Evolutionary conservation across 305 asterid species (phyloP).

Genomic region (Andrographis paniculata): DNA sequence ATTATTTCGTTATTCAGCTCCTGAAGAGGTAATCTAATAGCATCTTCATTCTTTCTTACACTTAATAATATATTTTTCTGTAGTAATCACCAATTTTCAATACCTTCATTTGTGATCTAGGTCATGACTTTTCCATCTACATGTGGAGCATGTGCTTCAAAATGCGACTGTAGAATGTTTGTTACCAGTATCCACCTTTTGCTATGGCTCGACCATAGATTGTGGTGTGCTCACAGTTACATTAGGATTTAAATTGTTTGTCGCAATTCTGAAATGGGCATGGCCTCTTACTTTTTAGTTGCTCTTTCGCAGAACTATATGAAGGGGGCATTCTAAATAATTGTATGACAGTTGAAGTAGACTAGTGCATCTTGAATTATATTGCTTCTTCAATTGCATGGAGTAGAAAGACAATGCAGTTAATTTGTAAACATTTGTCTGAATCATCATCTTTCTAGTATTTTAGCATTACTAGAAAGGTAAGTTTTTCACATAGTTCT

Average conservation of each 20-base stretch:
- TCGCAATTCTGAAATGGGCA: too few relatives aligned
- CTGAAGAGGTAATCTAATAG: conserved; percentile 64
- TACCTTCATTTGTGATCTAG: conserved; percentile 26
- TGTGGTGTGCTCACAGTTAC: too few relatives aligned
- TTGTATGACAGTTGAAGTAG: too few relatives aligned
- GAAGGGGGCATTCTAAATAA: too few relatives aligned
- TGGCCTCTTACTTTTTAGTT: too few relatives aligned
- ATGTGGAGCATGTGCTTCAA: conserved; percentile 73
- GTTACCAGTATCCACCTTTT: conserved; percentile 76
- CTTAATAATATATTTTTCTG: not conserved
- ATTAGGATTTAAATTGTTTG: too few relatives aligned
- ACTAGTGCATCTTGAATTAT: too few relatives aligned
- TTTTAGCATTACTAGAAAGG: too few relatives aligned
- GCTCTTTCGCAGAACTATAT: too few relatives aligned
- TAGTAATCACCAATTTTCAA: not conserved
- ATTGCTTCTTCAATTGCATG: not conserved
- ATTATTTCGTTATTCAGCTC: conserved; percentile 82
- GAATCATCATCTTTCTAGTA: not conserved
- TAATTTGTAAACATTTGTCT: not conserved
- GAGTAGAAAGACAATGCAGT: not conserved
- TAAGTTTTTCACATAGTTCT: too few relatives aligned
- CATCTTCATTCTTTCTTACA: not conserved
- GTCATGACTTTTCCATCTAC: conserved; percentile 91
- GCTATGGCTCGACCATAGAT: not conserved
- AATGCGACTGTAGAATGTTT: conserved; percentile 80